phyloP scores from a whole-genome alignment of 768 basidiomycete genomes.

The Suillus plorans region DNA sequence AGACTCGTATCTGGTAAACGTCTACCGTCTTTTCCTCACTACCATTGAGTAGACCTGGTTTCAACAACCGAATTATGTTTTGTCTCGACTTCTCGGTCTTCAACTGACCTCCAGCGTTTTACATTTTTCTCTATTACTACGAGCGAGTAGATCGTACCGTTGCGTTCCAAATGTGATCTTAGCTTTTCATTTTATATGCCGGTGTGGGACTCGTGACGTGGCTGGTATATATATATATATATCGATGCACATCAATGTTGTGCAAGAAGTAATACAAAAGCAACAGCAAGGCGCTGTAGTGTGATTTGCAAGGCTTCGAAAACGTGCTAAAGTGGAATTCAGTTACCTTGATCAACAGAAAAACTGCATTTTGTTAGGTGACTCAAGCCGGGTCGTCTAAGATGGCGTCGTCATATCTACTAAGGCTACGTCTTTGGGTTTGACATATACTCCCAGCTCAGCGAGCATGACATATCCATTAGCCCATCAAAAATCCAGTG shows the following conservation, averaged over 20 bases:
- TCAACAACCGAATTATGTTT: conserved; percentile 1
- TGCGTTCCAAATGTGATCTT: not conserved
- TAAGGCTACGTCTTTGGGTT: too few relatives aligned
- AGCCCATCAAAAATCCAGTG: not conserved
- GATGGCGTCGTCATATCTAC: too few relatives aligned
- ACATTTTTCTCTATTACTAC: not conserved
- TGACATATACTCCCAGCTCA: too few relatives aligned
- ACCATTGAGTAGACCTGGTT: not conserved
- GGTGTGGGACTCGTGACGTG: not conserved
- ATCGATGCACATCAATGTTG: too few relatives aligned
- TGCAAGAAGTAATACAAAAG: too few relatives aligned
- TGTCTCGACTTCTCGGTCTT: not conserved
- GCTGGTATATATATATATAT: not conserved
- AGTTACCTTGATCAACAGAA: too few relatives aligned
- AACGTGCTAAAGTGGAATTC: too few relatives aligned
- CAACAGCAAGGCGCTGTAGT: too few relatives aligned
- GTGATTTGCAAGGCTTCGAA: too few relatives aligned
- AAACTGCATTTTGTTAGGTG: too few relatives aligned
- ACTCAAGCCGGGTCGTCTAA: too few relatives aligned
- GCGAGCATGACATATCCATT: too few relatives aligned
- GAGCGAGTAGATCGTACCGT: not conserved
- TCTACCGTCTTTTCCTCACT: not conserved
- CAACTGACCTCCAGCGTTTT: not conserved
- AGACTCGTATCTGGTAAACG: conserved; percentile 84
- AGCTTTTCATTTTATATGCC: not conserved